Percentiles rank a stretch among this genome's conserved stretches.
Evolutionary conservation across 345 rosid genomes (phyloP).

Genomic region (Salix brachista): DNA sequence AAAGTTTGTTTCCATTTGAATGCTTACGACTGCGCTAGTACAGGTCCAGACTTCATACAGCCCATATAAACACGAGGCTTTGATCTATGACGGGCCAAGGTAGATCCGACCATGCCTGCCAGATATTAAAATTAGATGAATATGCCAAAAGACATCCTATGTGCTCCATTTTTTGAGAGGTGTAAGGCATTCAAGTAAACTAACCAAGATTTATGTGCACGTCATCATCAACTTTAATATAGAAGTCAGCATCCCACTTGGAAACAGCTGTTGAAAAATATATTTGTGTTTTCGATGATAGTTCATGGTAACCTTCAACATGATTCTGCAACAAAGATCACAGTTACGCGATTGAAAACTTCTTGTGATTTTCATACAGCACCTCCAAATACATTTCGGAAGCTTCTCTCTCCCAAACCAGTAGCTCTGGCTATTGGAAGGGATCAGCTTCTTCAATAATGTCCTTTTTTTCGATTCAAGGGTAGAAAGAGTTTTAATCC

Average conservation of each 20-base stretch:
- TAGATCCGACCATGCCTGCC: constrained; percentile 72
- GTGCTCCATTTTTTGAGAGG: constrained; percentile 3
- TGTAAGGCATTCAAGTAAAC: constrained; percentile 26
- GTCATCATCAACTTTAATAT: constrained; percentile 73
- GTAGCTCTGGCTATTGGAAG: not conserved
- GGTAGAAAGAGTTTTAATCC: not conserved
- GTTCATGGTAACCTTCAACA: constrained; percentile 69
- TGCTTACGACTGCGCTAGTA: constrained; percentile 80
- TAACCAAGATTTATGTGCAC: constrained; percentile 89
- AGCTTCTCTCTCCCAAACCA: constrained; percentile 3
- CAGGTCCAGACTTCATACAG: constrained; percentile 97
- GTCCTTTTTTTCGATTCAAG: not conserved
- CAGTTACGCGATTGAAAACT: not conserved
- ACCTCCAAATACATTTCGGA: not conserved
- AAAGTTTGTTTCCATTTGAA: not conserved
- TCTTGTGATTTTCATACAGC: not conserved
- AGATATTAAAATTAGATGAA: constrained; percentile 18
- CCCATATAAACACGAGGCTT: constrained; percentile 79
- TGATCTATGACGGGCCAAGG: constrained; percentile 76
- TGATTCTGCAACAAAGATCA: constrained; percentile 53
- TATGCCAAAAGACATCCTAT: not conserved
- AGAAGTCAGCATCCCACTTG: constrained; percentile 82
- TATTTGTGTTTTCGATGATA: constrained; percentile 66
- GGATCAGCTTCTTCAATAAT: not conserved
- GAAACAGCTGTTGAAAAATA: constrained; percentile 65